Conservation (phyloP, 2,329 filamentous ascomycete species). For the Aspergillus ochraceus region DNA sequence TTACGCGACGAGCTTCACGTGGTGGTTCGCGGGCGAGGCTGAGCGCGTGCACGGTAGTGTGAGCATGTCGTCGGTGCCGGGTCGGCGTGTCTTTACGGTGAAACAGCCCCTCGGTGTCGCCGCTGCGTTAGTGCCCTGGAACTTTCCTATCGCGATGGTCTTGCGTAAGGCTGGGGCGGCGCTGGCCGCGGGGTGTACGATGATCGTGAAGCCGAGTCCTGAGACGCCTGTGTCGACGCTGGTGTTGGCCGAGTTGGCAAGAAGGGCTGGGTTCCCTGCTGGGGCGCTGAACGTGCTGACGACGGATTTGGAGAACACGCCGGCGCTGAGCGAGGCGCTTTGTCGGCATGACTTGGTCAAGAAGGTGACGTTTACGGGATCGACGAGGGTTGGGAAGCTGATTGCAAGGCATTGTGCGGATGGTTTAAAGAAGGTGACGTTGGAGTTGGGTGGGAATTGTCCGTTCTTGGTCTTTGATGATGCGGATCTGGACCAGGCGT, state of each 20-base stretch:
- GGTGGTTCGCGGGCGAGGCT: constrained; percentile 63
- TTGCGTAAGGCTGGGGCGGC: constrained; percentile 67
- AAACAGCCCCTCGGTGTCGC: constrained; percentile 73
- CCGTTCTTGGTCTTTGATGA: constrained; percentile 66
- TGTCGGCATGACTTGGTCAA: constrained; percentile 58
- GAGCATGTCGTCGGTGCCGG: constrained; percentile 59
- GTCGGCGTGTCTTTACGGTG: constrained; percentile 67
- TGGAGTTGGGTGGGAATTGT: constrained; percentile 66
- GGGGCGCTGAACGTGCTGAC: constrained; percentile 64
- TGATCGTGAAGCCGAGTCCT: constrained; percentile 71
- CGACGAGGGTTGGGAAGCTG: constrained; percentile 62
- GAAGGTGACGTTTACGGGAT: constrained; percentile 62
- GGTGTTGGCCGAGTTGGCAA: constrained; percentile 53
- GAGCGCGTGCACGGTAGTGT: constrained; percentile 64
- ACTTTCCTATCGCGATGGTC: constrained; percentile 69
- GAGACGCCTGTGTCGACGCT: constrained; percentile 63
- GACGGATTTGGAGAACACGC: constrained; percentile 46
- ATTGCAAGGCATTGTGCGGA: constrained; percentile 61
- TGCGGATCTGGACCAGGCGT: constrained; percentile 55
- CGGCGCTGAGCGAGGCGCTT: constrained; percentile 49
- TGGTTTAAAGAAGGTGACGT: constrained; percentile 63
- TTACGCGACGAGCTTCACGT: constrained; percentile 55
- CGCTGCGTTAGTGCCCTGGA: constrained; percentile 71
- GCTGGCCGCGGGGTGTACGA: constrained; percentile 70
- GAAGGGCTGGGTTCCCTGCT: constrained; percentile 57